Base-by-base conservation (phyloP, 345 rosid genomes). In the Noccaea bulbosa region DNA sequence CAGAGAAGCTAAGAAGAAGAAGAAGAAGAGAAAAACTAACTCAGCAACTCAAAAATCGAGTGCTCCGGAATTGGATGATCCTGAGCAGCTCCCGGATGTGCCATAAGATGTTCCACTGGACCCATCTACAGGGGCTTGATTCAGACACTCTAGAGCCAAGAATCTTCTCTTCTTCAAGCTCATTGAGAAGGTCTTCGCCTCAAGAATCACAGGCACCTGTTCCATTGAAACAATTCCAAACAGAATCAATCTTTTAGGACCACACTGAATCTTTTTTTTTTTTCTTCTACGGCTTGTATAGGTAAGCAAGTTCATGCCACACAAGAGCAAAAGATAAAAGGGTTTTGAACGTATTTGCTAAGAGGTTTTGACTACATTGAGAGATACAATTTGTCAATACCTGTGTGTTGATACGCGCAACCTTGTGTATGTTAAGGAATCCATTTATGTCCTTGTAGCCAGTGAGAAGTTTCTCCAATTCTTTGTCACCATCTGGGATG, bases 381-480 rank as follows among this genome's bases (percentile, higher is more conserved):
- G 62, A 68, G 34, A 6, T 52, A 11, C 41, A 20, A 8, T 10
- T 35, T 65, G 11, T 7, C 27, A n/a, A 34, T 78, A 94, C 97
- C 93, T 94, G 99, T 2, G 96, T 82, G 77, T 89, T 91, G 70
- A 85, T 78, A 12, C 92, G 87, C 2, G 90, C 88, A 37, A 91
- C 85, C 78, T 82, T 94, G 81, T 94, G 99, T 59, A 94, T 52
- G 37, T 83, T 88, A 43, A 94, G 95, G 71, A 91, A 85, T 46
- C 99, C 97, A 76, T 86, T 82, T 84, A 94, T 91, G 82, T 91
- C 99, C 70, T 91, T 90, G 81, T 94, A 94, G 46, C 89, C 97
- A 6, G 95, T 85, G 11, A 91, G 87, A 38, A 94, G 95, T 75
- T 76, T 82, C 56, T 85, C 93, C 76, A 91, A 70, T 54, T 87